A percentile compares a stretch with the other conserved stretches of the same genome.
These are phyloP conservation scores for Pythium utonaiense DNA, from an alignment of 352 stramenopile genomes.

Conservation along the genomic window DNA sequence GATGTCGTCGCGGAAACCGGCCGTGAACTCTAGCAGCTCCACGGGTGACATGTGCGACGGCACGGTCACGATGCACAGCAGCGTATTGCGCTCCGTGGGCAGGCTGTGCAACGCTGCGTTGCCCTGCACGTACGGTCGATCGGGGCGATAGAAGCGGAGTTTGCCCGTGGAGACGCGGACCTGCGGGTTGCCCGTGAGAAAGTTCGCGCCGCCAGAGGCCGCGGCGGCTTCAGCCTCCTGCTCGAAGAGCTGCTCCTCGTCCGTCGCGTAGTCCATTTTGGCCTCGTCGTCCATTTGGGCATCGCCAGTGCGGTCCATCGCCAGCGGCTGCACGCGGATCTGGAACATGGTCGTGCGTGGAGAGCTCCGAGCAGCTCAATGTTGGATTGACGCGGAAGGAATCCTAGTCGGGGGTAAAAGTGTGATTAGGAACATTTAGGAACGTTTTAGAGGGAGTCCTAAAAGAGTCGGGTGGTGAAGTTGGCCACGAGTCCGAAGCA, in stretches of 20 bases:
- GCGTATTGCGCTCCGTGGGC: constrained; percentile 62
- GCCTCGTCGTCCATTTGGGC: constrained; percentile 38
- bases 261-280: constrained; percentile 26
- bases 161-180: constrained; percentile 74
- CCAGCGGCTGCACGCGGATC: constrained; percentile 66
- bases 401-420: too few relatives aligned
- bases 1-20: constrained; percentile 69
- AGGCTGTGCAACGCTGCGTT: constrained; percentile 25
- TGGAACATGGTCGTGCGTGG: constrained; percentile 89
- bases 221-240: constrained; percentile 31
- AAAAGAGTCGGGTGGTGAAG: too few relatives aligned
- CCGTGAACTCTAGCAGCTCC: constrained; percentile 82
- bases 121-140: constrained; percentile 47
- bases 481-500: too few relatives aligned
- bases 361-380: too few relatives aligned
- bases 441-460: too few relatives aligned
- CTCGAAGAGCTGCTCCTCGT: constrained; percentile 28
- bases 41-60: constrained; percentile 83
- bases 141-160: constrained; percentile 76
- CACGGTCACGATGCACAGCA: constrained; percentile 82
- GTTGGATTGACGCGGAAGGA: too few relatives aligned
- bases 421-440: too few relatives aligned
- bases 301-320: background rate
- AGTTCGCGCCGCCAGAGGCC: constrained; percentile 32
- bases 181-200: constrained; percentile 77